Base-by-base conservation (phyloP, 805 yeast species). In the Sugiyamaella lignohabitans region DNA sequence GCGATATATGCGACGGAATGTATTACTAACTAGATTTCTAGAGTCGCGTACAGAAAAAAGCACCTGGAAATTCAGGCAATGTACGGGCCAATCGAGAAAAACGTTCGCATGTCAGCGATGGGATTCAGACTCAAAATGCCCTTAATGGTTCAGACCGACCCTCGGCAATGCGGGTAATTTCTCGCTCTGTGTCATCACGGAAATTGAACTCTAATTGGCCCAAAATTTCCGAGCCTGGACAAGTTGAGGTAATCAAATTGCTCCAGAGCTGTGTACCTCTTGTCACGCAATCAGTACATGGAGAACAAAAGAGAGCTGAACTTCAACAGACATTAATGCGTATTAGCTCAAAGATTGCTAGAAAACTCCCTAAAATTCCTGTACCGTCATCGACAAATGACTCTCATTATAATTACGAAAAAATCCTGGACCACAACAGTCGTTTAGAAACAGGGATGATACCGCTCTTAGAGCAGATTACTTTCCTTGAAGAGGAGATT, bases 301-400 rank as follows among this genome's bases (percentile, higher is more conserved):
- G 47, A 5, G 38, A 35, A 6, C 10, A 21, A n/a, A 32, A 43
- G 35, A 36, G 46, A 17, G 27, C 35, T 3, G 48, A 45, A 35
- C 35, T 37, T n/a, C 49, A 48, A 40, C 36, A 38, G 24, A 18
- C 36, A 27, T 29, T 46, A 19, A 24, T 38, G 32, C 23, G 29
- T 43, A 21, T 43, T 19, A 35, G 27, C 24, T 39, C 46, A 4
- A 16, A 35, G 4, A 40, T 40, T 8, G 10, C 29, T 11, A 22
- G 46, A 3, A 27, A 37, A 19, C 38, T 53, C 8, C 35, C 36
- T 10, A 23, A 22, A 6, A 38, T 42, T 11, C 50, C 47, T 3
- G 51, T 54, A 1, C 58, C 57, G 2, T 48, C 46, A 10, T 29
- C 40, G 10, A 43, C 51, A 6, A 36, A 47, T 8, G 56, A 54